These are phyloP conservation scores for Trichophyton mentagrophytes DNA, from an alignment of 2,329 filamentous ascomycete genomes.

Conservation along the genomic window DNA sequence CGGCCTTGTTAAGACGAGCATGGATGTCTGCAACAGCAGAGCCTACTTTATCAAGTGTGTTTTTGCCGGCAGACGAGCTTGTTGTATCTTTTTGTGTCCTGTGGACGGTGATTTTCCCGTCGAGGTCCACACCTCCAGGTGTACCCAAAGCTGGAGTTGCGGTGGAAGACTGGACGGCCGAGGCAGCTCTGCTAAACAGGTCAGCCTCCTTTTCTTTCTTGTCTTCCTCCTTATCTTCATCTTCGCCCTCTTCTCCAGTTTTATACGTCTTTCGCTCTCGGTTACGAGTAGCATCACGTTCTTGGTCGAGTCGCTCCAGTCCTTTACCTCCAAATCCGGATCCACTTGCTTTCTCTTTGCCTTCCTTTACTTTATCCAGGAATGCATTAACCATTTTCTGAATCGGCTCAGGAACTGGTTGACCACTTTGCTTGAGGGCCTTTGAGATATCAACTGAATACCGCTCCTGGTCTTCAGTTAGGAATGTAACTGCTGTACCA, in stretches of 20 bases:
- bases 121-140: constrained; percentile 47
- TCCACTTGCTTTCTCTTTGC: constrained; percentile 70
- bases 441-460: constrained; percentile 81
- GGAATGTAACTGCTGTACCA: constrained; percentile 86
- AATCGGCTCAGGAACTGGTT: constrained; percentile 60
- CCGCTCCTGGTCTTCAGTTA: constrained; percentile 83
- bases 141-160: constrained; percentile 30
- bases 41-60: constrained; percentile 71
- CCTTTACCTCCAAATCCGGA: constrained; percentile 93
- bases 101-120: constrained; percentile 60
- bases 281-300: constrained; percentile 73
- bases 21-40: constrained; percentile 89
- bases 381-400: constrained; percentile 54
- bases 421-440: constrained; percentile 81
- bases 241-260: constrained; percentile 71
- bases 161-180: constrained; percentile 50
- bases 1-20: constrained; percentile 74
- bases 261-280: constrained; percentile 83
- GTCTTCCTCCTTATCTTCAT: constrained; percentile 55
- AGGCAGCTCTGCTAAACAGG: constrained; percentile 47
- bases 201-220: constrained; percentile 52
- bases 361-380: constrained; percentile 79
- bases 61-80: constrained; percentile 36
- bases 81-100: constrained; percentile 50
- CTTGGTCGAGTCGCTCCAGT: constrained; percentile 78